phyloP scores from a whole-genome alignment of 306 rosid species.

The Prunus campanulata region DNA sequence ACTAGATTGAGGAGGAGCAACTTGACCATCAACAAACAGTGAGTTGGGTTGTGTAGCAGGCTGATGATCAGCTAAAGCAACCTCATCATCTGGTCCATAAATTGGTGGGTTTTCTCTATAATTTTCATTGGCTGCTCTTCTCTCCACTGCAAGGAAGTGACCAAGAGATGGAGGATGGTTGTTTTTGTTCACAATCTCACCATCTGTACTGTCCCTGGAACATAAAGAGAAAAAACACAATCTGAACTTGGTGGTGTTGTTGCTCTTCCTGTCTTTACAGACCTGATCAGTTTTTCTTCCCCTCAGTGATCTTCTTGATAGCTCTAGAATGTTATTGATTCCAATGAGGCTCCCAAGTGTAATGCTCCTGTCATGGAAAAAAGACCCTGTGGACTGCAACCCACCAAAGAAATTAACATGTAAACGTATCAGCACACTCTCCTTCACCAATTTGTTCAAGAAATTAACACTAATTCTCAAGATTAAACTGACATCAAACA shows the following conservation, averaged over 20 bases:
- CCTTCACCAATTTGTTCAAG: neutral
- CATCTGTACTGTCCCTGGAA: slow-evolving; percentile 36
- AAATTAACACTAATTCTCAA: neutral
- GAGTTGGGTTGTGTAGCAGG: slow-evolving; percentile 35
- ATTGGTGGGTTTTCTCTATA: slow-evolving; percentile 6
- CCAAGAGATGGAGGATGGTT: slow-evolving; percentile 38
- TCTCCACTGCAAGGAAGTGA: slow-evolving; percentile 52
- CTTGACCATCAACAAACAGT: slow-evolving; percentile 44
- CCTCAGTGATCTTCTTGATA: slow-evolving; percentile 60
- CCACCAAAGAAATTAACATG: neutral
- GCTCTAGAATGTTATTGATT: slow-evolving; percentile 55
- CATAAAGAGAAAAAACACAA: slow-evolving; percentile 41
- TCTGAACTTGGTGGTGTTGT: slow-evolving; percentile 26
- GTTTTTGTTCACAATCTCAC: slow-evolving; percentile 9
- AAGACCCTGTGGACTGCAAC: slow-evolving; percentile 71
- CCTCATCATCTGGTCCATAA: slow-evolving; percentile 46
- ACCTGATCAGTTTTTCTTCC: slow-evolving; percentile 41
- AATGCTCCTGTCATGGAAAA: slow-evolving; percentile 67
- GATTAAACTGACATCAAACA: neutral
- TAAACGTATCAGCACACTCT: neutral
- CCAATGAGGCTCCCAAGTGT: slow-evolving; percentile 80
- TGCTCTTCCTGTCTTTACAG: slow-evolving; percentile 31
- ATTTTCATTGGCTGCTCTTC: slow-evolving; percentile 42
- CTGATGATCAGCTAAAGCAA: slow-evolving; percentile 26
- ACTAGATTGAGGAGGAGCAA: slow-evolving; percentile 44